Evolutionary conservation across 2,329 filamentous ascomycete species (phyloP).

Genomic region (Neofusicoccum cordaticola): DNA sequence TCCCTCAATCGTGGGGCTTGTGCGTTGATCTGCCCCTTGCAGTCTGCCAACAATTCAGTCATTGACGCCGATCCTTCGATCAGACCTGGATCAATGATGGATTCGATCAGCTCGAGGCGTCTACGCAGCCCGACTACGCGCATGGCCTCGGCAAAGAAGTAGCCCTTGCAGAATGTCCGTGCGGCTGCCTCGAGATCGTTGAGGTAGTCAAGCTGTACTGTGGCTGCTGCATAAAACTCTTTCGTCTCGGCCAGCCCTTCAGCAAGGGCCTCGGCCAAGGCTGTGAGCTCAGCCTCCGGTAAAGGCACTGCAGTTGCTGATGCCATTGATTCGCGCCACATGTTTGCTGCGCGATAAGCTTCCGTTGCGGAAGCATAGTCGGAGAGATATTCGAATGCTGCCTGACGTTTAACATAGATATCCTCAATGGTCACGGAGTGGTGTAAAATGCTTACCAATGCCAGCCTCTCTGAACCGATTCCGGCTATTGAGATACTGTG

Average conservation of each 20-base stretch:
- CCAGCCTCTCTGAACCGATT: slow-evolving; percentile 84
- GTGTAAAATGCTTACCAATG: slow-evolving; percentile 40
- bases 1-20: slow-evolving; percentile 85
- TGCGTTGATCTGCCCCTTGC: slow-evolving; percentile 76
- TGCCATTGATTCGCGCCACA: slow-evolving; percentile 90
- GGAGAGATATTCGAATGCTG: slow-evolving; percentile 78
- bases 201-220: slow-evolving; percentile 79
- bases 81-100: slow-evolving; percentile 73
- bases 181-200: slow-evolving; percentile 67
- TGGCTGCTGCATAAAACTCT: slow-evolving; percentile 76
- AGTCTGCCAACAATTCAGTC: slow-evolving; percentile 91
- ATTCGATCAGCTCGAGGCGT: slow-evolving; percentile 60
- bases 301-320: slow-evolving; percentile 69
- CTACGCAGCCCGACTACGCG: slow-evolving; percentile 64
- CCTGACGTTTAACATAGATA: neutral
- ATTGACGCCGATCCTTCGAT: slow-evolving; percentile 76
- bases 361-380: slow-evolving; percentile 72
- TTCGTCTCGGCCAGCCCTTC: slow-evolving; percentile 80
- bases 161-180: slow-evolving; percentile 79
- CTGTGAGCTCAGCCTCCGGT: slow-evolving; percentile 56
- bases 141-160: slow-evolving; percentile 84
- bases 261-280: slow-evolving; percentile 71
- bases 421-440: slow-evolving; percentile 18
- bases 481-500: slow-evolving; percentile 68
- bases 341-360: slow-evolving; percentile 78